Percentiles rank a stretch among this genome's conserved stretches.
Evolutionary conservation across 2,329 filamentous ascomycete species (phyloP).

Genomic region (Xylariales sp.): DNA sequence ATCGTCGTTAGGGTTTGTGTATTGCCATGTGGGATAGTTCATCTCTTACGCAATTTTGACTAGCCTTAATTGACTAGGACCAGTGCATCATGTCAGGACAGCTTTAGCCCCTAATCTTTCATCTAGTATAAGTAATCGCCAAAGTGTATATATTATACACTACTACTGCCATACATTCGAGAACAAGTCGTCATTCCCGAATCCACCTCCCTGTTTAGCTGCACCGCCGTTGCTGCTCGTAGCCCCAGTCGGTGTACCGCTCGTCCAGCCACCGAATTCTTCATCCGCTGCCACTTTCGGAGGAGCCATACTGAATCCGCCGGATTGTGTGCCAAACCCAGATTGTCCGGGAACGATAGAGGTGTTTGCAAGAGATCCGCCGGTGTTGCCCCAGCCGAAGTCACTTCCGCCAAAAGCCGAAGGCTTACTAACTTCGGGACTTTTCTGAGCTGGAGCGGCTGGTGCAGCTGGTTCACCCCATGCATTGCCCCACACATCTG

Average conservation of each 20-base stretch:
- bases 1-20: constrained; percentile 4
- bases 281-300: constrained; percentile 82
- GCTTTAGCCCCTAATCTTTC: too few relatives aligned
- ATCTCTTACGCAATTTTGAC: constrained; percentile 5
- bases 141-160: too few relatives aligned
- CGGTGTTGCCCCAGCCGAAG: constrained; percentile 52
- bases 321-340: constrained; percentile 49
- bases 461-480: constrained; percentile 63
- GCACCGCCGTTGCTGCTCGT: constrained; percentile 30
- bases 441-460: constrained; percentile 53
- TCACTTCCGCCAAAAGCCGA: constrained; percentile 48
- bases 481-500: constrained; percentile 86
- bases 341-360: constrained; percentile 58
- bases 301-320: constrained; percentile 18
- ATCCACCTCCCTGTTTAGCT: constrained; percentile 53
- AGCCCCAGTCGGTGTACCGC: constrained; percentile 39
- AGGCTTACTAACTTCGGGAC: constrained; percentile 40
- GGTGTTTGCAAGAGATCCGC: constrained; percentile 49
- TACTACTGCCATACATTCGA: constrained; percentile 87
- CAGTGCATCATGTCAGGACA: too few relatives aligned
- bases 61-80: constrained; percentile 7
- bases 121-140: too few relatives aligned
- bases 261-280: constrained; percentile 94
- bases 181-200: constrained; percentile 81
- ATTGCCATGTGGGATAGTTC: background rate